phyloP scores from a whole-genome alignment of 2,329 filamentous ascomycete genomes.

The Phialophora tarda region DNA sequence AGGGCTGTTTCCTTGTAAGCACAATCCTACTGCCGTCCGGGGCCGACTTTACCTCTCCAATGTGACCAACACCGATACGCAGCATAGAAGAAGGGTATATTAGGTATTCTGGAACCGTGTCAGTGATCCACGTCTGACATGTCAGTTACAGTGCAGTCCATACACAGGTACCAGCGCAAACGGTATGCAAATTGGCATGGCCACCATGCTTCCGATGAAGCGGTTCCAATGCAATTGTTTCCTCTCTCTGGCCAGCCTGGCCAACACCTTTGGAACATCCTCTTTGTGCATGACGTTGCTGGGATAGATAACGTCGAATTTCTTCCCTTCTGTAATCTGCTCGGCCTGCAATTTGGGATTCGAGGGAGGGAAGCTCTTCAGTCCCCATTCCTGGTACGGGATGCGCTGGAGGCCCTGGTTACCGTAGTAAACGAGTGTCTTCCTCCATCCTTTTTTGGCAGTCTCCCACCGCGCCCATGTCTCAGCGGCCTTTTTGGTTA shows the following conservation, averaged over 20 bases:
- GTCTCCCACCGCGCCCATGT: constrained; percentile 89
- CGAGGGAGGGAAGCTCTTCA: constrained; percentile 90
- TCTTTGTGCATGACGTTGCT: constrained; percentile 68
- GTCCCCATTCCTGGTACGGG: constrained; percentile 95
- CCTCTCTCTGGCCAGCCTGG: constrained; percentile 76
- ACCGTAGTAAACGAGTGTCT: constrained; percentile 80
- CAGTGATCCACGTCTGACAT: constrained; percentile 25
- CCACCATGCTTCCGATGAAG: constrained; percentile 79
- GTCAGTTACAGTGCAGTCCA: constrained; percentile 45
- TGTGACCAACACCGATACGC: constrained; percentile 89
- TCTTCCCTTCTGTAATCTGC: constrained; percentile 66
- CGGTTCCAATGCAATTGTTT: constrained; percentile 76
- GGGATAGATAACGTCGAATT: constrained; percentile 78
- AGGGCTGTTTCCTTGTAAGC: constrained; percentile 60
- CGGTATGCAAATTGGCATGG: constrained; percentile 82
- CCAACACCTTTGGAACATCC: constrained; percentile 69
- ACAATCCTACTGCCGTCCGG: background rate
- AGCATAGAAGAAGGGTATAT: constrained; percentile 96
- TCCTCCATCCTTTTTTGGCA: constrained; percentile 85
- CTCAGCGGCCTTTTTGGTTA: constrained; percentile 71
- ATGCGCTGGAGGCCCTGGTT: constrained; percentile 85
- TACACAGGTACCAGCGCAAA: constrained; percentile 86
- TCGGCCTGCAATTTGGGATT: constrained; percentile 69
- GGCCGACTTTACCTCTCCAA: constrained; percentile 64
- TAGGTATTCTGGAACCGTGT: constrained; percentile 70